Base-by-base conservation (phyloP, 805 yeast genomes). In the Sugiyamaella valdiviana region DNA sequence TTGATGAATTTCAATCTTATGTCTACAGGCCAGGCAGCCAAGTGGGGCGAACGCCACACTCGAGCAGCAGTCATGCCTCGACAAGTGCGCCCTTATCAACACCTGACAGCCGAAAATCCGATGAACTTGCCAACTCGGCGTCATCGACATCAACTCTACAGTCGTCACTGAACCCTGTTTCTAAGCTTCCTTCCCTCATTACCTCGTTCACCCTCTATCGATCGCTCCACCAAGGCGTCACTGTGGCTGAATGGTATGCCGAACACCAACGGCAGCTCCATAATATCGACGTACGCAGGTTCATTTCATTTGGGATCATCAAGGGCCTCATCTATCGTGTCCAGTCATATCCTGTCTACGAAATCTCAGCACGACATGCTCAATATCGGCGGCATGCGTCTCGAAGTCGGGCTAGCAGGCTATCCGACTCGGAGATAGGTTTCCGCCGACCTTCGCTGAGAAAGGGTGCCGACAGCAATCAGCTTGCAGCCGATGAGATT, bases 1-100 rank as follows among this genome's bases (percentile, higher is more conserved):
- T 89, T 9, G 75, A 77, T 9, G 95, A 89, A 57, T 91, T 98
- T 63, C 95, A 86, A 61, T 78, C 82, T 1, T 93, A 88, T 59
- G 90, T 89, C 1, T 73, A 79, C 42, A 65, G 78, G 36, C 56
- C 56, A 10, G 39, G 36, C 9, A 12, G 14, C 19, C 32, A 26
- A 26, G 7, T n/a, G 32, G 14, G 32, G 32, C 9, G 32, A n/a
- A 10, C 14, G 32, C 32, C 32, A 5, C 32, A 16, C 3, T 3
- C 14, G 16, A 45, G 48, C 23, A 40, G 44, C 26, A 20, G 44
- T 23, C 24, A 41, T n/a, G 36, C 44, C 6, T 41, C 44, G 5
- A 15, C 21, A 9, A 17, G 36, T 7, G 44, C 22, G 14, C 36
- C 29, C 2, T 20, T 41, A 10, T 41, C 42, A 1, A 24, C 44